phyloP scores from a whole-genome alignment of 2,329 filamentous ascomycete species.

The Pezicula rhizophila region DNA sequence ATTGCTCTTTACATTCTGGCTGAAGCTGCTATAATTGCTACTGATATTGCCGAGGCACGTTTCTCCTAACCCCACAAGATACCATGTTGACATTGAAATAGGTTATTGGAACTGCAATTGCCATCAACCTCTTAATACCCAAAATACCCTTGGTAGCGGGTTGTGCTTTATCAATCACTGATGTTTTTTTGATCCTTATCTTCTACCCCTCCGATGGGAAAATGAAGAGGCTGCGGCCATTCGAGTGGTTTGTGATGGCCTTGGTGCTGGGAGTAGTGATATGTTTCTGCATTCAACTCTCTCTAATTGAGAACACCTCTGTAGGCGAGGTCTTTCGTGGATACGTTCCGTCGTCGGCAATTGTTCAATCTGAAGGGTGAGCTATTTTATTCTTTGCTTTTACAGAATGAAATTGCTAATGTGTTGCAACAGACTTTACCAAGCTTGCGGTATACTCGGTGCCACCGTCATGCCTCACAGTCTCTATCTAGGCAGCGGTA shows the following conservation, averaged over 20 bases:
- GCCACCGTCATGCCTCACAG: conserved; percentile 71
- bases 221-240: conserved; percentile 54
- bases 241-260: conserved; percentile 57
- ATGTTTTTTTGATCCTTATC: conserved; percentile 61
- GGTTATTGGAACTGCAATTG: conserved; percentile 68
- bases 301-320: conserved; percentile 49
- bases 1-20: conserved; percentile 47
- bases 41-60: conserved; percentile 50
- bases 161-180: conserved; percentile 61
- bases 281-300: conserved; percentile 66
- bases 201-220: conserved; percentile 57
- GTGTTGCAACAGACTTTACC: conserved; percentile 43
- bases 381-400: conserved; percentile 6
- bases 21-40: conserved; percentile 51
- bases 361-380: conserved; percentile 51
- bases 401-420: conserved; percentile 12
- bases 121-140: conserved; percentile 58
- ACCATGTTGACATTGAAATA: conserved; percentile 14
- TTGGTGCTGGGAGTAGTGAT: conserved; percentile 63
- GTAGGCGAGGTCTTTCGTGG: conserved; percentile 57
- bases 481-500: conserved; percentile 62
- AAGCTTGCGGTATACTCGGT: conserved; percentile 70
- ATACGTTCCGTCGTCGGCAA: conserved; percentile 54
- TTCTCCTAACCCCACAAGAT: not conserved
- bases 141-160: conserved; percentile 61